Base-by-base conservation (phyloP, 768 basidiomycete species). In the Calocera cornea region DNA sequence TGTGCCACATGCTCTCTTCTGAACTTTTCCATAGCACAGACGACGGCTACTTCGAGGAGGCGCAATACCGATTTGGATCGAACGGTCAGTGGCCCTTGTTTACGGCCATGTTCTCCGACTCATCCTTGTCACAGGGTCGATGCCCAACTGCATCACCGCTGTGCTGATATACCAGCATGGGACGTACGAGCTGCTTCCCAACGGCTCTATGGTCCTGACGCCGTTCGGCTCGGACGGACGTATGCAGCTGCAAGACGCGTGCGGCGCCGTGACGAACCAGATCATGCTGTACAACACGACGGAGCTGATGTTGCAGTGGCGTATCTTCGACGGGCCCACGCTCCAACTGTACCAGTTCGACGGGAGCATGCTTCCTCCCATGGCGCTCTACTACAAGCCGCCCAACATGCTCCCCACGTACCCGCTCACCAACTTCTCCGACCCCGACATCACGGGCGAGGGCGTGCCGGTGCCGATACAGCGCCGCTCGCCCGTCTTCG, bases 171-270 rank as follows among this genome's bases (percentile, higher is more conserved):
- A 91, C 90, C 86, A 86, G 70, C 97, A 98, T 75, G 97, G 97
- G 14, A 86, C 76, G 33, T 94, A 87, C 77, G 68, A 74, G 0
- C 77, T 89, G 50, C 78, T 84, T 68, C 24, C 79, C 65, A 95
- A 97, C 73, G 93, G 93, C 7, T 95, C 92, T 11, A 84, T 98
- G 68, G 75, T 83, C 41, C 78, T 92, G 73, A 77, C 74, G 1
- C 90, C 94, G 1, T 83, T 92, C 70, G 83, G 81, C 19, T 69
- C 73, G 19, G 95, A 99, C 75, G 95, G 95, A 17, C 90, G 85
- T 77, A 92, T 97, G 75, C 95, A 95, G 80, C 83, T 97, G 41
- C 93, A 99, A 80, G 89, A 95, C 71, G 88, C 93, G 0, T 99
- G 95, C 73, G 89, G 88, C 0, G 90, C 93, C 11, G 80, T 83